These are phyloP conservation scores for Favolaschia claudopus DNA, from an alignment of 768 basidiomycete species.

Conservation along the genomic window DNA sequence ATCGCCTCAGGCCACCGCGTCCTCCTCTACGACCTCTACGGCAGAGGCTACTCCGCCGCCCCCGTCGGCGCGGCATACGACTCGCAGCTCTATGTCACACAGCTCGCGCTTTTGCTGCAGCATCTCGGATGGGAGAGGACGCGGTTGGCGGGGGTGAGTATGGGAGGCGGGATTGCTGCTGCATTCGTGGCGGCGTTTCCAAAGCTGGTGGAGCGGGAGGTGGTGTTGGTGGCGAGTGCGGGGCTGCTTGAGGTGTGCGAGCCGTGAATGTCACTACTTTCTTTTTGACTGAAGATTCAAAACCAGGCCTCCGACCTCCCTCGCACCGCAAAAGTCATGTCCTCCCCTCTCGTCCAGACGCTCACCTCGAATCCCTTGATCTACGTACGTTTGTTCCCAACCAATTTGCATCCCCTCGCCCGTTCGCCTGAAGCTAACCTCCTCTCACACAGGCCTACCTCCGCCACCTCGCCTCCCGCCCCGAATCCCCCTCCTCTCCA, in stretches of 20 bases:
- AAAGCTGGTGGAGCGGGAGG: constrained; percentile 67
- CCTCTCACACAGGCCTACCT: constrained; percentile 14
- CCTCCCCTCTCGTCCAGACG: constrained; percentile 75
- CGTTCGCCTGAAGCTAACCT: constrained; percentile 1
- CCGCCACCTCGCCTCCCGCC: constrained; percentile 10
- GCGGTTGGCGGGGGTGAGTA: constrained; percentile 71
- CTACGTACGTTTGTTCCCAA: constrained; percentile 49
- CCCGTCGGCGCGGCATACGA: constrained; percentile 63
- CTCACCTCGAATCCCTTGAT: constrained; percentile 68
- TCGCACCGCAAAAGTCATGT: constrained; percentile 80
- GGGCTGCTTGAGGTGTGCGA: constrained; percentile 69
- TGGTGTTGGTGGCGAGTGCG: constrained; percentile 72
- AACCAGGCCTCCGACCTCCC: constrained; percentile 74
- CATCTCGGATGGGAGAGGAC: constrained; percentile 77
- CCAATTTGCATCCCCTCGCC: background rate
- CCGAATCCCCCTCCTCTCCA: background rate
- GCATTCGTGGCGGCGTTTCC: constrained; percentile 79
- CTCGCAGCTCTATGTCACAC: constrained; percentile 68
- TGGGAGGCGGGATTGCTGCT: constrained; percentile 81
- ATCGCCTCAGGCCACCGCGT: constrained; percentile 73
- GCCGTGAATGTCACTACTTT: no score
- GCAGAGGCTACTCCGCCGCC: constrained; percentile 84
- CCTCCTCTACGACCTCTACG: constrained; percentile 82
- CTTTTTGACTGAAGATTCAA: no score
- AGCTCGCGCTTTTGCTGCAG: constrained; percentile 86